A percentile compares a stretch with the other conserved stretches of the same genome.
phyloP scores from a whole-genome alignment of 148 eudicot genomes.

The Rhododendron henanense region DNA sequence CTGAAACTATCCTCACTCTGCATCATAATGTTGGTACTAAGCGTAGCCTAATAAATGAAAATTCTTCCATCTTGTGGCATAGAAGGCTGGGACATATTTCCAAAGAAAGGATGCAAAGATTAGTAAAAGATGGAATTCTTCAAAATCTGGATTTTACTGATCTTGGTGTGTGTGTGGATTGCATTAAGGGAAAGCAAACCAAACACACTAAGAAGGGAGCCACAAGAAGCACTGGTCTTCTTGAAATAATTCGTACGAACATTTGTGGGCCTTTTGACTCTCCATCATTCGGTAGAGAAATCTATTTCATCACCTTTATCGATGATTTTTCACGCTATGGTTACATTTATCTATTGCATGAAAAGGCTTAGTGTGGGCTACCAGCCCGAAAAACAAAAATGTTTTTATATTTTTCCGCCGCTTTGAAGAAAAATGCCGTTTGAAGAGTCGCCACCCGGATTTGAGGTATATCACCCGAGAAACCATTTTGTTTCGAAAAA shows the following conservation, averaged over 20 bases:
- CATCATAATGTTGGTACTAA: neutral
- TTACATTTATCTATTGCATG: neutral
- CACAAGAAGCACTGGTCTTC: neutral
- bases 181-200: neutral
- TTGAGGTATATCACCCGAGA: no score
- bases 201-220: neutral
- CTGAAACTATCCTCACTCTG: neutral
- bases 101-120: neutral
- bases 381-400: no score
- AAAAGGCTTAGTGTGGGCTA: no score
- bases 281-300: neutral
- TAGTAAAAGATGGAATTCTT: neutral
- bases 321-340: neutral
- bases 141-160: neutral
- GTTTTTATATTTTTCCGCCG: no score
- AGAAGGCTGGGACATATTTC: neutral
- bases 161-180: neutral
- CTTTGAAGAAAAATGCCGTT: no score
- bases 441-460: no score
- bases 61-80: neutral
- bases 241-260: neutral
- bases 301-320: neutral
- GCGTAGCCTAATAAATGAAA: neutral
- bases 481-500: no score
- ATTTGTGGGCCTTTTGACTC: neutral